phyloP scores from a whole-genome alignment of 306 rosid species.

The Ammopiptanthus mongolicus region DNA sequence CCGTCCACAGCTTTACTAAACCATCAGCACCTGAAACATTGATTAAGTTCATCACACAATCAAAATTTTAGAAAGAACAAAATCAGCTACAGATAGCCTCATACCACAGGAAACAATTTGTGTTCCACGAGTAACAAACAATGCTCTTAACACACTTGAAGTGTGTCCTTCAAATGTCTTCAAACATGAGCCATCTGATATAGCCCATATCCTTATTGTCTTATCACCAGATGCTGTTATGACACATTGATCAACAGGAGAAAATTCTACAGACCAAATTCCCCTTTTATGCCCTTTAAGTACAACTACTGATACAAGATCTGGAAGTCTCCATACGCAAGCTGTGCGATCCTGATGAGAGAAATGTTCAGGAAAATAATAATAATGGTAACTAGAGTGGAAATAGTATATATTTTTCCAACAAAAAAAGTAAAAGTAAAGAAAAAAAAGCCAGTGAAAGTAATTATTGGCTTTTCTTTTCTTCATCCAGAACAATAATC shows the following conservation, averaged over 20 bases:
- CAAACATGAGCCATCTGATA: slow-evolving; percentile 92
- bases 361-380: not conserved
- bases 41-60: slow-evolving; percentile 19
- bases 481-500: not conserved
- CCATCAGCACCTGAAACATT: slow-evolving; percentile 84
- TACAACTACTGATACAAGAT: slow-evolving; percentile 61
- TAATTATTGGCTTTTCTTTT: not conserved
- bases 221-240: slow-evolving; percentile 94
- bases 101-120: slow-evolving; percentile 85
- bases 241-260: slow-evolving; percentile 96
- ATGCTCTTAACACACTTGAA: slow-evolving; percentile 83
- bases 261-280: slow-evolving; percentile 94
- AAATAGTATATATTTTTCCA: not conserved
- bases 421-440: not conserved
- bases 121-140: slow-evolving; percentile 88
- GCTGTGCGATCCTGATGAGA: slow-evolving; percentile 85
- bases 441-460: not conserved
- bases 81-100: slow-evolving; percentile 18
- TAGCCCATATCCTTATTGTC: slow-evolving; percentile 88
- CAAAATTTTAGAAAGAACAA: slow-evolving; percentile 8
- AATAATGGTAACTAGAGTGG: not conserved
- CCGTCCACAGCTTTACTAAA: slow-evolving; percentile 84
- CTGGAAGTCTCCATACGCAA: slow-evolving; percentile 93
- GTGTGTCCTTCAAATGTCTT: slow-evolving; percentile 94
- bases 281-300: slow-evolving; percentile 95